Conservation (phyloP, 2,329 filamentous ascomycete genomes). For the Dothiorella sarmentorum region DNA sequence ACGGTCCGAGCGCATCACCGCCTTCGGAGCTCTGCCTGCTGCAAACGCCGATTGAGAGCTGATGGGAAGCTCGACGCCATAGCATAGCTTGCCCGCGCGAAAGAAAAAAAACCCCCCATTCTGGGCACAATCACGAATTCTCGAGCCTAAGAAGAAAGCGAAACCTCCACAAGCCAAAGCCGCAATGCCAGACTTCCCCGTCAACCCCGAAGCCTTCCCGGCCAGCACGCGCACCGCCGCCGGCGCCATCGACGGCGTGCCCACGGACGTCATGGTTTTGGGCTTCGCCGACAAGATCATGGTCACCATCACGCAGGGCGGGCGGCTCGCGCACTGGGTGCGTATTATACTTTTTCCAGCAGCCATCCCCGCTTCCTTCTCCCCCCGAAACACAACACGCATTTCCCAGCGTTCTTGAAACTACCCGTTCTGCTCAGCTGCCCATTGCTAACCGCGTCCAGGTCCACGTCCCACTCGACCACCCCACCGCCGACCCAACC, state of each 20-base stretch:
- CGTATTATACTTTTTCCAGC: conserved; percentile 23
- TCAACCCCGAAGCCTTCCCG: conserved; percentile 58
- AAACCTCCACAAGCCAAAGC: background rate
- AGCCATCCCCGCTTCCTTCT: background rate
- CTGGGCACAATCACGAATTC: background rate
- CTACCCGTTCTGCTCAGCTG: too few species aligned
- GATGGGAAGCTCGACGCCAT: background rate
- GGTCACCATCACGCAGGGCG: conserved; percentile 82
- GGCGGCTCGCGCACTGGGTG: conserved; percentile 89
- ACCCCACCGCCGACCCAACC: conserved; percentile 60
- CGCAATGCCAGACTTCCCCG: conserved; percentile 22
- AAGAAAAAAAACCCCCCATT: too few species aligned
- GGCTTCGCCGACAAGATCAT: conserved; percentile 88
- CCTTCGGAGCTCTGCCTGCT: background rate
- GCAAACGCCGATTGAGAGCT: conserved; percentile 2
- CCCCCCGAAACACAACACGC: background rate
- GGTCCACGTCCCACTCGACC: conserved; percentile 72
- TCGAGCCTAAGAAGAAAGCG: background rate
- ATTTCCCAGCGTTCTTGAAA: too few species aligned
- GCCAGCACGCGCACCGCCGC: conserved; percentile 55
- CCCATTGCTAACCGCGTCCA: too few species aligned
- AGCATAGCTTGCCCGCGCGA: background rate
- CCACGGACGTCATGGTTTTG: conserved; percentile 69
- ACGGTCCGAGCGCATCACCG: background rate
- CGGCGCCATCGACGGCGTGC: conserved; percentile 62